Evolutionary conservation across 169 alveolate genomes (phyloP), one percentile per base, ranked within the genome.

Genomic region (Eimeria tenella): DNA sequence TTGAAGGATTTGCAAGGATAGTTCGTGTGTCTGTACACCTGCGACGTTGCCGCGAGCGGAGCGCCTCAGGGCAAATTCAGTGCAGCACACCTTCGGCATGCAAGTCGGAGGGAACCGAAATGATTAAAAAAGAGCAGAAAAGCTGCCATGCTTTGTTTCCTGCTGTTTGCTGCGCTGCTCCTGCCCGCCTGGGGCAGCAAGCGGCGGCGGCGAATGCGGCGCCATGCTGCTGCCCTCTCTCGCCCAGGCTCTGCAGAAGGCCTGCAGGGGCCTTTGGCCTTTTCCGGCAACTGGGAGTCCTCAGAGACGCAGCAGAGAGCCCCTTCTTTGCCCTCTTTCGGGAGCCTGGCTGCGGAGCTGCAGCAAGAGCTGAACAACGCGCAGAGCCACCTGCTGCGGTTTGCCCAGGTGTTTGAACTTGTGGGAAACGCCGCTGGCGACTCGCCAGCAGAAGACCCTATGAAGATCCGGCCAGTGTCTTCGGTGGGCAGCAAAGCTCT

Each of bases 391-490:
- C 70, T 79, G 49, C 60, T 31, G 55, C 88, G 88, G 53, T 79
- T 79, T 19, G 88, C 88, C 23, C 60, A n/a, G 65, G 19, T 79
- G 1, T 55, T 79, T 55, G 62, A 21, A 25, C 8, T 15, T 2
- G 53, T 23, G 0, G 62, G 53, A n/a, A 68, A 53, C 49, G n/a
- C 21, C 0, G 71, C 65, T 53, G 21, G 53, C 49, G 70, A 55
- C 65, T 53, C 88, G 50, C 88, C 88, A 19, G 88, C 88, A 31
- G 88, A 3, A 5, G 88, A 79, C 60, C 71, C 19, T n/a, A n/a
- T 53, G 71, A 79, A 79, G 52, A 68, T 79, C 65, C 8, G 88
- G 49, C 88, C 88, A 19, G 88, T 79, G 70, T 79, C 88, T 4
- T 68, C 88, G 71, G 88, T 79, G 68, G 63, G 88, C 19, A 7